Percentiles rank a stretch among this genome's conserved stretches.
Conservation (phyloP, 352 stramenopile genomes). For the Pythium graminicola region DNA sequence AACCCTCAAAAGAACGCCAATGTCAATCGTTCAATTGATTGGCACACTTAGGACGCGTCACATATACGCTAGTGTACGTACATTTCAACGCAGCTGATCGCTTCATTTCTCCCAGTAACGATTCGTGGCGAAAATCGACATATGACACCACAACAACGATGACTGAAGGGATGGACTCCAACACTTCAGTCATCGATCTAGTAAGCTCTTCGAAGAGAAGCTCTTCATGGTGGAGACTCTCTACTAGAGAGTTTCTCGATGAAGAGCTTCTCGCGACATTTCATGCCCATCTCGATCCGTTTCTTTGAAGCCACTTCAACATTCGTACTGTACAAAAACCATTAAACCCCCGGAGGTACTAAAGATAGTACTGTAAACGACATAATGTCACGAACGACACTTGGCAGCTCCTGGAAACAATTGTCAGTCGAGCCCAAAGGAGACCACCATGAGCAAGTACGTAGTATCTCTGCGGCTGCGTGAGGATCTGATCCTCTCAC, state of each 20-base stretch:
- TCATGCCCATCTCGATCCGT: slow-evolving; percentile 8
- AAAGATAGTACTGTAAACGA: slow-evolving; percentile 14
- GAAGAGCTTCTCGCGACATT: slow-evolving; percentile 5
- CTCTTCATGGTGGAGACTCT: too few species aligned
- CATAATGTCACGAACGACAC: slow-evolving; percentile 13
- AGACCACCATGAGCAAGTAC: slow-evolving; percentile 29
- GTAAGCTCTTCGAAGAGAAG: too few species aligned
- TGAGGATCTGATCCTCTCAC: too few species aligned
- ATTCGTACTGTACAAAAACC: slow-evolving; percentile 4
- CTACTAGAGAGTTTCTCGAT: slow-evolving; percentile 4
- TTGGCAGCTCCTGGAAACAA: slow-evolving; percentile 19
- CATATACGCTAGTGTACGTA: slow-evolving; percentile 15
- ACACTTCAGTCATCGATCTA: not conserved
- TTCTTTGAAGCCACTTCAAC: slow-evolving; percentile 26
- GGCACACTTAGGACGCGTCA: slow-evolving; percentile 5
- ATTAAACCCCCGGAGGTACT: not conserved
- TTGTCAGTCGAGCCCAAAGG: too few species aligned
- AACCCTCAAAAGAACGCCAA: not conserved
- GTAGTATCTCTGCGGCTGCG: too few species aligned
- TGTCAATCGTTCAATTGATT: slow-evolving; percentile 1
- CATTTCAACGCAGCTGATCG: not conserved
- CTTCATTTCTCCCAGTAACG: not conserved
- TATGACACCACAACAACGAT: too few species aligned
- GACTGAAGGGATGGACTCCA: too few species aligned
- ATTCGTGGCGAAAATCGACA: too few species aligned